Conservation (phyloP, 2,329 filamentous ascomycete species). For the Cucurbitaria berberidis region DNA sequence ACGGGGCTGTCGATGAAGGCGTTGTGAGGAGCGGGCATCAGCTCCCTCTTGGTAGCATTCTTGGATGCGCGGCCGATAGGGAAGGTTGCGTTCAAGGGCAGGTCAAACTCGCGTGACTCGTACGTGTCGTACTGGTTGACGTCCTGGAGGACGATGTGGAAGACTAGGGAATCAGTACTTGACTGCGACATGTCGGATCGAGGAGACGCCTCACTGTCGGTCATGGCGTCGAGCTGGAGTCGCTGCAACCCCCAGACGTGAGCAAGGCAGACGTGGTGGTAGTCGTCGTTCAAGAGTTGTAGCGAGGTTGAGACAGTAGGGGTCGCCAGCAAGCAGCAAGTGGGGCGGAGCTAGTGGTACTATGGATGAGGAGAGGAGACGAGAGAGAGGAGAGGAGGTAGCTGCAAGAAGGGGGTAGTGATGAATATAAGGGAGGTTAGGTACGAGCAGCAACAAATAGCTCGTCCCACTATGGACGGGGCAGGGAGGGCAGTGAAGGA, state of each 20-base stretch:
- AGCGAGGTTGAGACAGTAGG: background rate
- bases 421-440: too few relatives aligned
- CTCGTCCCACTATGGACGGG: slow-evolving; percentile 5
- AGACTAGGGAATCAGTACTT: slow-evolving; percentile 24
- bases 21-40: slow-evolving; percentile 58
- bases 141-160: slow-evolving; percentile 41
- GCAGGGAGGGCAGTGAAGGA: slow-evolving; percentile 8
- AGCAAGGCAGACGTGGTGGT: background rate
- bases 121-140: slow-evolving; percentile 51
- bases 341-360: slow-evolving; percentile 13
- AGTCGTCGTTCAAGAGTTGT: background rate
- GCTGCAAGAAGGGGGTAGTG: too few relatives aligned
- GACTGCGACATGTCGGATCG: slow-evolving; percentile 1
- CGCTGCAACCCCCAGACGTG: background rate
- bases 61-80: slow-evolving; percentile 54
- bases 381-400: background rate
- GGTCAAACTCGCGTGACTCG: slow-evolving; percentile 38
- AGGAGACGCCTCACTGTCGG: slow-evolving; percentile 16
- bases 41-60: slow-evolving; percentile 48
- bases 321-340: slow-evolving; percentile 7
- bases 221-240: slow-evolving; percentile 11
- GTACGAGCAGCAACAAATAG: background rate
- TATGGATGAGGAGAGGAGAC: slow-evolving; percentile 7
- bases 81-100: slow-evolving; percentile 33
- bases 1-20: slow-evolving; percentile 74